Evolutionary conservation across 179 eudicot species (phyloP).

Genomic region (Amaranthus tricolor): DNA sequence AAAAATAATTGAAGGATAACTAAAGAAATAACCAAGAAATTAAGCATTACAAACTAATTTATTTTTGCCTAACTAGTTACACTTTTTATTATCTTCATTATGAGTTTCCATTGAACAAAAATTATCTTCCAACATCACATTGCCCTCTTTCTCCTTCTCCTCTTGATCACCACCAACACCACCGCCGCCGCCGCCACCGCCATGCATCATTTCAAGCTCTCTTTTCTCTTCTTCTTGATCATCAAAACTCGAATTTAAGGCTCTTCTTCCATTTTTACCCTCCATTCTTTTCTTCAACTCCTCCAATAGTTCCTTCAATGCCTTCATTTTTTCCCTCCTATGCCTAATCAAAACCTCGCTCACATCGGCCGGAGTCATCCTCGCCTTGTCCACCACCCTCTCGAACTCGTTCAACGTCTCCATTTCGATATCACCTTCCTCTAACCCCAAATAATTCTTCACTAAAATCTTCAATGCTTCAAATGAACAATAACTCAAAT

Average conservation of each 20-base stretch:
- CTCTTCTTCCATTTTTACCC: slow-evolving; percentile 20
- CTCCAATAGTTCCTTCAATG: slow-evolving; percentile 49
- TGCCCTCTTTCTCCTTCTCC: background rate
- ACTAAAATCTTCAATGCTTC: slow-evolving; percentile 57
- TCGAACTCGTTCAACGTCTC: slow-evolving; percentile 33
- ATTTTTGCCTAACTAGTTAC: slow-evolving; percentile 1
- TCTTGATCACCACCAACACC: background rate
- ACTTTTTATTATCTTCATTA: slow-evolving; percentile 13
- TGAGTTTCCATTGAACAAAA: background rate
- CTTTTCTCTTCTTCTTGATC: slow-evolving; percentile 75
- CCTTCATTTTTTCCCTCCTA: slow-evolving; percentile 51
- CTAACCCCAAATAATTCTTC: slow-evolving; percentile 60
- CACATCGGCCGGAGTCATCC: slow-evolving; percentile 86
- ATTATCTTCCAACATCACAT: background rate
- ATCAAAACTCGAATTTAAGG: slow-evolving; percentile 8
- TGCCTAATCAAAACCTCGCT: slow-evolving; percentile 83
- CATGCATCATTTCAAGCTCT: slow-evolving; percentile 60
- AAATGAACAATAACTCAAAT: slow-evolving; percentile 61
- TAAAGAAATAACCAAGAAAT: background rate
- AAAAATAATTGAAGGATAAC: background rate
- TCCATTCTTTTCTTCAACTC: slow-evolving; percentile 49
- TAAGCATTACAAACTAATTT: background rate
- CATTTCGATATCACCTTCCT: slow-evolving; percentile 32
- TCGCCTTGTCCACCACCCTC: slow-evolving; percentile 47
- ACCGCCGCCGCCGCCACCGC: background rate